phyloP scores from a whole-genome alignment of 768 basidiomycete species.

The Boletus edulis region DNA sequence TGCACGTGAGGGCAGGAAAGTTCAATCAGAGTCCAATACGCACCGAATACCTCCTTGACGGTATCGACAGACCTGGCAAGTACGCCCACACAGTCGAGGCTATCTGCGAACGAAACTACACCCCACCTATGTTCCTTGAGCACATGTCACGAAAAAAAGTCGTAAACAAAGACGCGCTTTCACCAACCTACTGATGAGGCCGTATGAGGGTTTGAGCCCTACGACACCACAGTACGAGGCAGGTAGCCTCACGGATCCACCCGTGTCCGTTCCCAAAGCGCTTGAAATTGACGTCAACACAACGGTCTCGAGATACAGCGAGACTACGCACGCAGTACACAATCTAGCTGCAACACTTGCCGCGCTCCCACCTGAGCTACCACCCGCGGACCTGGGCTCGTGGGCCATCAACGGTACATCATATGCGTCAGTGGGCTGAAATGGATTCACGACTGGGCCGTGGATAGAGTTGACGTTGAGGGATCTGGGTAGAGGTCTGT shows the following conservation, averaged over 20 bases:
- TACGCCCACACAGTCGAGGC: conserved; percentile 91
- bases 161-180: background rate
- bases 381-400: conserved; percentile 72
- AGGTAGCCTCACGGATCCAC: conserved; percentile 90
- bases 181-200: conserved; percentile 79
- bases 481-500: conserved; percentile 46
- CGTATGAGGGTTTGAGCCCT: conserved; percentile 94
- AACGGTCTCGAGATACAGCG: background rate
- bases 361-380: conserved; percentile 93
- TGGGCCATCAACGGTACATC: conserved; percentile 23
- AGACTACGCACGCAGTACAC: conserved; percentile 71
- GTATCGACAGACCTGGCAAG: conserved; percentile 54
- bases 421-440: conserved; percentile 27
- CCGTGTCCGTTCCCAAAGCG: conserved; percentile 92
- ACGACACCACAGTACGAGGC: conserved; percentile 92
- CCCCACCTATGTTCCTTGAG: conserved; percentile 63
- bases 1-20: conserved; percentile 3
- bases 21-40: background rate
- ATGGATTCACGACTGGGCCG: conserved; percentile 81
- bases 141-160: background rate
- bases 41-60: conserved; percentile 63
- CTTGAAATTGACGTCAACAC: conserved; percentile 38
- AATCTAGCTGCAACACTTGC: conserved; percentile 86
- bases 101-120: conserved; percentile 90
- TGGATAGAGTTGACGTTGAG: conserved; percentile 71